Evolutionary conservation across 1,139 yeast species (phyloP).

Genomic region (Pichia sp.): DNA sequence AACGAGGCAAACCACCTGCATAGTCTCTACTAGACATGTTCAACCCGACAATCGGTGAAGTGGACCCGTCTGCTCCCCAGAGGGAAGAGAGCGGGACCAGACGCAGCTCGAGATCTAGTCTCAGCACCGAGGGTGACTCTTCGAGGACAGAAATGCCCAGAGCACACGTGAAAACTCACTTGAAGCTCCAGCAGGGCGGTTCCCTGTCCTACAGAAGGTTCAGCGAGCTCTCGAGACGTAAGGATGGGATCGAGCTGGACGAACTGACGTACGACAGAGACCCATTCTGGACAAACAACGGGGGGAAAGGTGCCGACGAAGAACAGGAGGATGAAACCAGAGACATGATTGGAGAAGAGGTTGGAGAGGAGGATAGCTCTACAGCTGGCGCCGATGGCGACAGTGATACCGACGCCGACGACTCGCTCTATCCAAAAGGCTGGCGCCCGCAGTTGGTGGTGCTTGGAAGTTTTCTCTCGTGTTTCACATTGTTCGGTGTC

Average conservation of each 20-base stretch:
- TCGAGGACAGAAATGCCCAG: neutral
- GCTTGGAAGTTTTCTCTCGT: constrained; percentile 60
- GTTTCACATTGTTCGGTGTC: constrained; percentile 59
- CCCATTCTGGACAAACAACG: neutral
- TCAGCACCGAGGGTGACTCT: neutral
- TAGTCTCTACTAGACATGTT: constrained; percentile 10
- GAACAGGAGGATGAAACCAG: neutral
- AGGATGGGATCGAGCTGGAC: neutral
- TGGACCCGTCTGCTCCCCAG: constrained; percentile 17
- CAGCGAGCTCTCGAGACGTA: neutral
- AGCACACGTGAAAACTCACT: neutral
- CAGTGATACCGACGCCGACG: constrained; percentile 5
- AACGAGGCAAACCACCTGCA: neutral
- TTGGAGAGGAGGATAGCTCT: constrained; percentile 3
- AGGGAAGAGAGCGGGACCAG: neutral
- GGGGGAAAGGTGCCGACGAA: neutral
- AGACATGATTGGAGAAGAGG: neutral
- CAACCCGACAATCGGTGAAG: constrained; percentile 20
- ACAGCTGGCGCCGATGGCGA: constrained; percentile 1
- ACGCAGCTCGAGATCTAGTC: constrained; percentile 1
- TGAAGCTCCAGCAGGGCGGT: neutral
- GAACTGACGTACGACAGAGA: neutral
- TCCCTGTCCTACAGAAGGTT: neutral
- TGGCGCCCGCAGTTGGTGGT: constrained; percentile 39
- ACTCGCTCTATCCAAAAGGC: constrained; percentile 26